Percentiles rank a stretch among this genome's conserved stretches.
Evolutionary conservation across 2,329 filamentous ascomycete species (phyloP).

Genomic region (Epichloe elymi): DNA sequence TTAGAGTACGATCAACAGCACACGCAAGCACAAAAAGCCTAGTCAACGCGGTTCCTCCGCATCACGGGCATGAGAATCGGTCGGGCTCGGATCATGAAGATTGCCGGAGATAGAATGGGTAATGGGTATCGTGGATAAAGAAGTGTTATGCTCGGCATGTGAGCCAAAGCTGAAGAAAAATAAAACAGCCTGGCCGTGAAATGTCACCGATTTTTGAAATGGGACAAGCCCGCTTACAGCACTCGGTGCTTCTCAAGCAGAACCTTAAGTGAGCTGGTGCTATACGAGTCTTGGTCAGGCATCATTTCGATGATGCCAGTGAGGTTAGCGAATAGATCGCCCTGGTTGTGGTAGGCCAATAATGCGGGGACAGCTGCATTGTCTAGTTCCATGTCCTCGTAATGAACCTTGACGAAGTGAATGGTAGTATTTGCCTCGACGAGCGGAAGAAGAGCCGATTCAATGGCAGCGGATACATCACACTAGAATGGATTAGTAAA

Average conservation of each 20-base stretch:
- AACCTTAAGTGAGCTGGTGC: conserved; percentile 36
- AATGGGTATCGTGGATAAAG: conserved; percentile 1
- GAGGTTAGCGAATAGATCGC: conserved; percentile 81
- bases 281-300: conserved; percentile 51
- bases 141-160: neutral
- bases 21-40: too few species aligned
- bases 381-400: conserved; percentile 89
- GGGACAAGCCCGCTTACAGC: conserved; percentile 22
- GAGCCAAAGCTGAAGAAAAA: neutral
- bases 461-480: conserved; percentile 63
- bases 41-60: too few species aligned
- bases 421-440: conserved; percentile 57
- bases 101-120: neutral
- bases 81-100: neutral
- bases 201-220: neutral
- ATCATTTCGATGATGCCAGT: conserved; percentile 81
- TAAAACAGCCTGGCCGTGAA: neutral
- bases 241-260: conserved; percentile 41
- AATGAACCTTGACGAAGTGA: conserved; percentile 84
- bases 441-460: conserved; percentile 62
- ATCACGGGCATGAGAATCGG: neutral
- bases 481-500: conserved; percentile 39
- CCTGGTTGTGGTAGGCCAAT: conserved; percentile 73
- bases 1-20: too few species aligned
- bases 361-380: conserved; percentile 76